Percentiles rank a stretch among this genome's conserved stretches.
Evolutionary conservation across 257 asterid species (phyloP).

Genomic region (Craterostigma plantagineum): DNA sequence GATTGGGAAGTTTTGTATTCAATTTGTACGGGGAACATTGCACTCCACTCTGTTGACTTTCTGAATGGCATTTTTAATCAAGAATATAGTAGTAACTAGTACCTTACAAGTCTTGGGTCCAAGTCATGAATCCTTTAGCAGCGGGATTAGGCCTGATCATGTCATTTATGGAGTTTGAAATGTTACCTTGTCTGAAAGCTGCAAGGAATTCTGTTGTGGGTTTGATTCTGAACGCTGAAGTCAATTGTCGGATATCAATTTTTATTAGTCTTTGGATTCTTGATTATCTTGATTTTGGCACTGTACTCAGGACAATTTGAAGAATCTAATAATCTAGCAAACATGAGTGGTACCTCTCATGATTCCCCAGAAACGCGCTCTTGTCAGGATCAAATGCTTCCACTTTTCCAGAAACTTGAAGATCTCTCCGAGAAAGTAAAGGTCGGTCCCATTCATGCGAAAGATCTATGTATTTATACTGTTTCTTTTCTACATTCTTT

Average conservation of each 20-base stretch:
- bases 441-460: constrained; percentile 16
- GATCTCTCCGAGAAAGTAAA: constrained; percentile 37
- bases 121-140: neutral
- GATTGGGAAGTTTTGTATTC: too few relatives aligned
- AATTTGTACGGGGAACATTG: too few relatives aligned
- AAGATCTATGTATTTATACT: neutral
- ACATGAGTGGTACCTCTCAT: constrained; percentile 18
- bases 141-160: neutral
- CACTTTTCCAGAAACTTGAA: constrained; percentile 35
- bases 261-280: neutral
- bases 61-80: too few relatives aligned
- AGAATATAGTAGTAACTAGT: neutral
- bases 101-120: too few relatives aligned
- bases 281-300: constrained; percentile 10
- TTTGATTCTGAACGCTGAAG: too few relatives aligned
- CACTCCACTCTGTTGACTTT: too few relatives aligned
- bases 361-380: constrained; percentile 24
- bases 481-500: neutral
- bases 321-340: constrained; percentile 18
- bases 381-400: constrained; percentile 29
- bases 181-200: too few relatives aligned
- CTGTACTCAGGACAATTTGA: constrained; percentile 24
- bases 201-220: too few relatives aligned
- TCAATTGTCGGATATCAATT: too few relatives aligned
- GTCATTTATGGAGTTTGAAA: too few relatives aligned